Evolutionary conservation across 1,139 yeast genomes (phyloP).

Genomic region (Taphrina communis): DNA sequence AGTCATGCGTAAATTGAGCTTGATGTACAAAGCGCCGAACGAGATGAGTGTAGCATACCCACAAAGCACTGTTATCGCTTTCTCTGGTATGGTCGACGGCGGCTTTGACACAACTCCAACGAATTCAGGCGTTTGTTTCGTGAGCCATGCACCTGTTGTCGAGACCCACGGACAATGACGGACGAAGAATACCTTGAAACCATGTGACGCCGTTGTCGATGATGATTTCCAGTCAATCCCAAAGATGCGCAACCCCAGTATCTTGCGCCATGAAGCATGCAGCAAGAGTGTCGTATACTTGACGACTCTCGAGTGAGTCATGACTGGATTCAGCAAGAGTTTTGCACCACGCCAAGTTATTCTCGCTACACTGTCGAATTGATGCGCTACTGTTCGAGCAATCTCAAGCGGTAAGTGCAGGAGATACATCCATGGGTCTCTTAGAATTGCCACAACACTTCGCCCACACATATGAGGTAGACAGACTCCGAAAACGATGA

Average conservation of each 20-base stretch:
- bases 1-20: conserved; percentile 36
- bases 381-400: background rate
- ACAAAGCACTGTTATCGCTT: conserved; percentile 43
- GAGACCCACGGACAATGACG: background rate
- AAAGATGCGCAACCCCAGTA: background rate
- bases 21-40: conserved; percentile 44
- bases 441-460: background rate
- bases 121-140: background rate
- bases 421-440: conserved; percentile 14
- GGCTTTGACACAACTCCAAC: background rate
- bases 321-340: background rate
- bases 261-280: background rate
- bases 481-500: conserved; percentile 33
- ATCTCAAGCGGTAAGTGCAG: background rate
- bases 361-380: background rate
- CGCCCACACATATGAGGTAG: conserved; percentile 39
- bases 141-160: background rate
- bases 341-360: conserved; percentile 1
- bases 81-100: conserved; percentile 37
- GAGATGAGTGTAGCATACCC: conserved; percentile 44
- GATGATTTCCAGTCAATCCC: background rate
- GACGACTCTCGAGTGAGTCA: conserved; percentile 1
- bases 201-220: background rate
- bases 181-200: background rate
- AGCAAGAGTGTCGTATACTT: background rate